A percentile compares a stretch with the other conserved stretches of the same genome.
Conservation (phyloP, 768 basidiomycete genomes). For the Amanita rubescens region DNA sequence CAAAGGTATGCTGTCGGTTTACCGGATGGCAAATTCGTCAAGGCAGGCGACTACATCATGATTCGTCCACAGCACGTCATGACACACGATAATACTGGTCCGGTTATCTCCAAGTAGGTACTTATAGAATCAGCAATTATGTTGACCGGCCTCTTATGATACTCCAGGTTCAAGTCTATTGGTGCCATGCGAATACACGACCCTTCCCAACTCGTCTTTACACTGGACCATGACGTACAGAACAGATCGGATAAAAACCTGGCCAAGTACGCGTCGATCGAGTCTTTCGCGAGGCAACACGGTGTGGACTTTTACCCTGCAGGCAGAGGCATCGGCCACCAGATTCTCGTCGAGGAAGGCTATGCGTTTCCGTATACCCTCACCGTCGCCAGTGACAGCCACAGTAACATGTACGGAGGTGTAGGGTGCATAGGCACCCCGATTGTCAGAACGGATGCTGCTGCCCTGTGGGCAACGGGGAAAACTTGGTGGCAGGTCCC, state of each 20-base stretch:
- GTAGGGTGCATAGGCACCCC: slow-evolving; percentile 97
- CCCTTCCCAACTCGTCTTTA: slow-evolving; percentile 85
- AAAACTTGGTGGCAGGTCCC: slow-evolving; percentile 99
- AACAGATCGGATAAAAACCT: slow-evolving; percentile 90
- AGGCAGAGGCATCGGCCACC: slow-evolving; percentile 96
- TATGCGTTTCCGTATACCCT: slow-evolving; percentile 95
- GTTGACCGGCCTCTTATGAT: slow-evolving; percentile 5
- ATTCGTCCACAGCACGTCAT: slow-evolving; percentile 97
- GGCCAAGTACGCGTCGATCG: slow-evolving; percentile 86
- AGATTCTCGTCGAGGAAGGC: slow-evolving; percentile 95
- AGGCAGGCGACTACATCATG: slow-evolving; percentile 99
- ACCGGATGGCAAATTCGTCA: slow-evolving; percentile 69
- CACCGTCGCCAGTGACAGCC: slow-evolving; percentile 94
- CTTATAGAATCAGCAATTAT: slow-evolving; percentile 3
- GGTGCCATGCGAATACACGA: slow-evolving; percentile 81
- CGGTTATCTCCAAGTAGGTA: slow-evolving; percentile 92
- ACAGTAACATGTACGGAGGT: slow-evolving; percentile 99
- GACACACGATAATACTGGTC: slow-evolving; percentile 98
- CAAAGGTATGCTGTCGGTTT: slow-evolving; percentile 95
- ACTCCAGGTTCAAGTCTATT: slow-evolving; percentile 82
- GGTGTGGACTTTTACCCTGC: slow-evolving; percentile 94
- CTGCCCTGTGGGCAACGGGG: slow-evolving; percentile 95
- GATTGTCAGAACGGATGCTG: slow-evolving; percentile 92
- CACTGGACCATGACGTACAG: slow-evolving; percentile 97
- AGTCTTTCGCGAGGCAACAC: slow-evolving; percentile 80